A percentile compares a stretch with the other conserved stretches of the same genome.
phyloP scores from a whole-genome alignment of 768 basidiomycete species.

The Tylopilus vinaceipallidus region DNA sequence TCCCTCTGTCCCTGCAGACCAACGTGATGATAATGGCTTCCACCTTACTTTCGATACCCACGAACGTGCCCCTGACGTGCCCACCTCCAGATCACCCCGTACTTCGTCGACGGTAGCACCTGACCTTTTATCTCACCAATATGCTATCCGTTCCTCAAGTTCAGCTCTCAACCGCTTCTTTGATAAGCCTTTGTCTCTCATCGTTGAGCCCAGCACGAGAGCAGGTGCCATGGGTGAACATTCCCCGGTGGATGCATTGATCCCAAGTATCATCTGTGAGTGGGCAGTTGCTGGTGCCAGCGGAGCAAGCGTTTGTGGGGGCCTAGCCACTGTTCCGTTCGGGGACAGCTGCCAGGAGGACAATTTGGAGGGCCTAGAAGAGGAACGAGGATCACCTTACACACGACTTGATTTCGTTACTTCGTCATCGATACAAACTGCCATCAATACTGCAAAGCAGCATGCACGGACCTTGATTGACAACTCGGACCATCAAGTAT shows the following conservation, averaged over 20 bases:
- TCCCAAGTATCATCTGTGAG: slow-evolving; percentile 84
- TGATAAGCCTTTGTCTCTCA: slow-evolving; percentile 82
- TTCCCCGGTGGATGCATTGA: slow-evolving; percentile 84
- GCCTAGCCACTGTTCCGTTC: slow-evolving; percentile 43
- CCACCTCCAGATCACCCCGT: slow-evolving; percentile 7
- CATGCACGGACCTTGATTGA: slow-evolving; percentile 59
- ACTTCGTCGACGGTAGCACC: slow-evolving; percentile 9
- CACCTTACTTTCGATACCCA: slow-evolving; percentile 35
- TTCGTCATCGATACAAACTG: slow-evolving; percentile 54
- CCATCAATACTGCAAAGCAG: slow-evolving; percentile 56
- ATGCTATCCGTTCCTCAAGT: slow-evolving; percentile 63
- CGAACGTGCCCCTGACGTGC: slow-evolving; percentile 2
- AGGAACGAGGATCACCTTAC: slow-evolving; percentile 39
- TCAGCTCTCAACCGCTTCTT: slow-evolving; percentile 81
- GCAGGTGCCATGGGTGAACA: slow-evolving; percentile 91
- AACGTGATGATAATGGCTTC: slow-evolving; percentile 20
- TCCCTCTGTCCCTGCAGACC: slow-evolving; percentile 23
- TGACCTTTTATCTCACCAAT: slow-evolving; percentile 69
- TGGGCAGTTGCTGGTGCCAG: slow-evolving; percentile 55
- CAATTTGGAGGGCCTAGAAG: slow-evolving; percentile 6
- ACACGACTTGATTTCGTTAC: slow-evolving; percentile 71
- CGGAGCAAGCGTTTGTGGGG: slow-evolving; percentile 38
- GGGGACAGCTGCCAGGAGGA: slow-evolving; percentile 3
- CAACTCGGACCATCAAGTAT: slow-evolving; percentile 80
- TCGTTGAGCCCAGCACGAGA: slow-evolving; percentile 82